Percentiles rank a stretch among this genome's conserved stretches.
These are phyloP conservation scores for Floccularia luteovirens DNA, from an alignment of 768 basidiomycete species.

Conservation along the genomic window DNA sequence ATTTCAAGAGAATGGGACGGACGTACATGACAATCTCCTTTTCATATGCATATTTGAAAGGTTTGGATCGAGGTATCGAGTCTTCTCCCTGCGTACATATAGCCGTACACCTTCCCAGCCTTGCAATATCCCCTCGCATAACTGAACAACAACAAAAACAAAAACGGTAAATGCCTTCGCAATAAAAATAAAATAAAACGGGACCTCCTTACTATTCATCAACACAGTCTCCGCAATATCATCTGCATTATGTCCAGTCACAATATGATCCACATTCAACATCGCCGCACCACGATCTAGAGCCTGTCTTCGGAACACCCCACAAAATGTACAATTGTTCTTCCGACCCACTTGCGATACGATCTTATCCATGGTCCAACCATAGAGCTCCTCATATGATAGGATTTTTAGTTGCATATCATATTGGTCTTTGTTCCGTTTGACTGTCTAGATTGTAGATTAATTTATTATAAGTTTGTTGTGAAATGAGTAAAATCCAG, in stretches of 20 bases:
- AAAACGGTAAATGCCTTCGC: not conserved
- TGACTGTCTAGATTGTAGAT: constrained; percentile 68
- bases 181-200: not conserved
- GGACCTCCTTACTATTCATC: constrained; percentile 81
- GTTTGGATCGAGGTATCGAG: constrained; percentile 93
- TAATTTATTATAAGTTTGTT: constrained; percentile 5
- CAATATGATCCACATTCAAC: constrained; percentile 91
- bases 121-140: constrained; percentile 95
- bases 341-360: constrained; percentile 93
- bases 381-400: constrained; percentile 93
- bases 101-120: constrained; percentile 86
- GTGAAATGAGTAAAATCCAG: constrained; percentile 1
- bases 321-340: constrained; percentile 99
- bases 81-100: constrained; percentile 97
- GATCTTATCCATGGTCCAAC: constrained; percentile 98
- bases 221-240: constrained; percentile 98
- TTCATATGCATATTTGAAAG: constrained; percentile 99
- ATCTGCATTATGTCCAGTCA: constrained; percentile 98
- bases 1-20: not conserved
- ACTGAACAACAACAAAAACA: constrained; percentile 41
- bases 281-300: constrained; percentile 90
- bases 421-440: constrained; percentile 94
- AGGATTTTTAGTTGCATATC: constrained; percentile 93
- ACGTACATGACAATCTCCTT: constrained; percentile 98
- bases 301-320: constrained; percentile 94